Base-by-base conservation (phyloP, 345 rosid genomes). In the Gossypium anomalum region DNA sequence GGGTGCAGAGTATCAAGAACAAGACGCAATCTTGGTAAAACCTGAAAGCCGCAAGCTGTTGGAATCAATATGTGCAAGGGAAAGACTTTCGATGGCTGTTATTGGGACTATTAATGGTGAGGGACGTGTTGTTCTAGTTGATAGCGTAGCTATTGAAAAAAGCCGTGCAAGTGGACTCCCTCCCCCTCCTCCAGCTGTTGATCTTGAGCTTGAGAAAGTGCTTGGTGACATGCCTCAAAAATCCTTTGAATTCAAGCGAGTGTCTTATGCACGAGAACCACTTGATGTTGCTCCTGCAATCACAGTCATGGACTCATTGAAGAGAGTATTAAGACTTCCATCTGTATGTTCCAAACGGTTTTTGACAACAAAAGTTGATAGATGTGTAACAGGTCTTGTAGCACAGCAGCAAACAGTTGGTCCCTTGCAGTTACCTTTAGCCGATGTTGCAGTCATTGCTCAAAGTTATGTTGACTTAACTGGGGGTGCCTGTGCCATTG, bases 1-100 rank as follows among this genome's bases (percentile, higher is more conserved):
- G 97, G 98, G 98, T 78, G 98, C 98, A 25, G 98, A 94, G 75
- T 94, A 94, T 80, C 98, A 94, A 78, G 98, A 94, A 84, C 98
- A 94, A 83, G 98, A 94, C 83, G 98, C 98, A 1, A 88, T 94
- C 83, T 82, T 94, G 86, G 90, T 94, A 81, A 90, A 89, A 82
- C 89, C 97, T 53, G 94, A 89, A 85, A 91, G 92, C 74, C 87
- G 85, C 13, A 82, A 79, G 70, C 62, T 91, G 55, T 80, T 94
- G 79, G 85, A 84, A 68, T 92, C 91, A 0, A 86, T 94, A 14
- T 94, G 98, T 84, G 83, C 88, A 76, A 94, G 98, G 75, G 98
- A 94, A 82, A 91, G 97, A 84, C 82, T 94, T 53, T 89, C 93
- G 1, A 89, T 94, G 98, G 98, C 98, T 70, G 88, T 94, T 71